These are phyloP conservation scores for Mycena sanguinolenta DNA, from an alignment of 768 basidiomycete species.

Conservation along the genomic window DNA sequence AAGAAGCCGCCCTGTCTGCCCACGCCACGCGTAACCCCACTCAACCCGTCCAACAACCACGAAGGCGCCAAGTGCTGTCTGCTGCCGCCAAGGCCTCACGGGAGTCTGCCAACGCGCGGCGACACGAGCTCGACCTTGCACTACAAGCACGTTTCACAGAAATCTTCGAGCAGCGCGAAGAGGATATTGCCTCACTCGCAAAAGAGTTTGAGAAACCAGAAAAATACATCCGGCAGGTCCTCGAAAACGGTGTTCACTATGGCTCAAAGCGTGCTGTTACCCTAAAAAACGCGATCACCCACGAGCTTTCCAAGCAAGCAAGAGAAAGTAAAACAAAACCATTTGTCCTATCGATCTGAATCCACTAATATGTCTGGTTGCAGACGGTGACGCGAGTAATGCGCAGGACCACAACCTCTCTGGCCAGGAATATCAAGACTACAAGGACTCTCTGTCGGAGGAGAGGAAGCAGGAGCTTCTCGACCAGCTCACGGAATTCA, in stretches of 20 bases:
- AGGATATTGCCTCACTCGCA: not conserved
- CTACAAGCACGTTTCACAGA: not conserved
- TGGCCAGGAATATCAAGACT: not conserved
- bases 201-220: not conserved
- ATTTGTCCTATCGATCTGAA: no score
- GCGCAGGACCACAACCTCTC: no score
- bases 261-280: not conserved
- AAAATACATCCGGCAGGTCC: not conserved
- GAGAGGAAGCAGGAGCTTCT: no score
- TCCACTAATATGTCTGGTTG: no score
- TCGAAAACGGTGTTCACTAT: not conserved
- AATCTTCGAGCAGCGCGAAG: not conserved
- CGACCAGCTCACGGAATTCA: not conserved
- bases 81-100: not conserved
- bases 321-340: no score
- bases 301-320: not conserved
- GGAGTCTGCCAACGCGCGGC: no score
- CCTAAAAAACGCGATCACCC: not conserved
- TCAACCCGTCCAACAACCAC: not conserved
- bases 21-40: not conserved
- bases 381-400: no score
- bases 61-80: not conserved
- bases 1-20: not conserved
- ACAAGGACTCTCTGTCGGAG: not conserved
- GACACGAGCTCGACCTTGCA: not conserved